Evolutionary conservation across 257 asterid genomes (phyloP), one percentile per base, ranked within the genome.

Genomic region (Cynanchum wilfordii): DNA sequence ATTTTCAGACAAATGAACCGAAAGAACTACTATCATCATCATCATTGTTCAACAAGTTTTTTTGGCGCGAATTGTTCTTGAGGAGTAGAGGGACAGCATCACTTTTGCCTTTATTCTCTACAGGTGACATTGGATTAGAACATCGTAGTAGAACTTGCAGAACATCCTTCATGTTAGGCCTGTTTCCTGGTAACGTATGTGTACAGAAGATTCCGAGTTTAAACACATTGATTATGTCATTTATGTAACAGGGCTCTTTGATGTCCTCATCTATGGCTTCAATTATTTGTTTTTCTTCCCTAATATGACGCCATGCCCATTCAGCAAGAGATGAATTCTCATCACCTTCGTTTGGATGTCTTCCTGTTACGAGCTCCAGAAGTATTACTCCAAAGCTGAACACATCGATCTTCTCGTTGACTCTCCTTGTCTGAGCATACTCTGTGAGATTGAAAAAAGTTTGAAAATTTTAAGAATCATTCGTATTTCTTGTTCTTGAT

Each of bases 341-440:
- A 33, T 86, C 95, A 22, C 99, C 99, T 11, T 77, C 57, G 20
- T 86, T 87, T 16, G 95, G 93, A 81, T 89, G 95, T 76, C 76
- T 86, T 74, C 99, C 95, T 0, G 97, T 91, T 44, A 86, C 83
- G 69, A 91, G 68, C 70, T 94, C 99, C 55, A 94, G 82, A 60
- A 94, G 96, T 68, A 94, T 70, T 73, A 89, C 97, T 11, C 99
- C 99, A 40, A 89, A 94, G 64, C 97, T 86, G 68, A 85, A 94
- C 66, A 94, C 97, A 47, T 94, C 99, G 36, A 91, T 80, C 89
- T 91, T 94, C 90, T 91, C 97, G 8, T 76, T 85, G 79, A 86
- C 97, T 83, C 88, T 83, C 30, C 84, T 81, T 15, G 92, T 89
- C 12, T 82, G 88, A 7, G 91, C 90, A 55, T 91, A 94, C 80